Base-by-base conservation (phyloP, 2,329 filamentous ascomycete genomes). In the Alternaria viburni region DNA sequence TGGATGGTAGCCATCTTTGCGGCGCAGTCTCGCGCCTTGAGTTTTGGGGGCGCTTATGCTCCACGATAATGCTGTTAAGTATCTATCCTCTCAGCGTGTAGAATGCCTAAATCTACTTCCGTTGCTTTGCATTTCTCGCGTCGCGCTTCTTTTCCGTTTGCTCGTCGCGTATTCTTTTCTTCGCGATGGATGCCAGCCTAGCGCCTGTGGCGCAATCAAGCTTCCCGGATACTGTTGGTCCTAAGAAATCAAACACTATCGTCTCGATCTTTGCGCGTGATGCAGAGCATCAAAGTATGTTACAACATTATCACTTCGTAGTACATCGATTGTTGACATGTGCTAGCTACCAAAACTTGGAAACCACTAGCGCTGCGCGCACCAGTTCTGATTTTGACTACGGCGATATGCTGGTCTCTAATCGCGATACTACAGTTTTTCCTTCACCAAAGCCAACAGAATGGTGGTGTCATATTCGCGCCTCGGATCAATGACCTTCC, bases 1-100 rank as follows among this genome's bases (percentile, higher is more conserved):
- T 62, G 55, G 59, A 6, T 11, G 11, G 21, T 23, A 32, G 30
- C 9, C 6, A 21, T 30, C 57, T 12, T 21, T 49, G 59, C 59
- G 59, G 47, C 55, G 30, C 59, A 62, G 59, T 56, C 55, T 59
- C 41, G 59, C 59, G 59, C 59, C 15, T 49, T 26, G 55, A 59
- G 49, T 15, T 59, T 62, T 54, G 55, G 30, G 25, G 59, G 59
- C 59, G 59, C 59, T 59, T 62, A 62, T 54, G 55, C 41, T 59
- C 23, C 26, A 23, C 9, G 44, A 25, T 46, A 13, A 26, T 25
- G 47, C 26, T 15, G 41, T 47, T 62, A 62, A 62, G 59, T 62
- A 62, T 57, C 59, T 62, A 41, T 52, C 41, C 28, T 54, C 3
- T 62, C 55, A 25, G 13, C 55, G 6, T 62, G 55, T 62, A 54